Conservation (phyloP, 306 rosid species). For the Luffa acutangula region DNA sequence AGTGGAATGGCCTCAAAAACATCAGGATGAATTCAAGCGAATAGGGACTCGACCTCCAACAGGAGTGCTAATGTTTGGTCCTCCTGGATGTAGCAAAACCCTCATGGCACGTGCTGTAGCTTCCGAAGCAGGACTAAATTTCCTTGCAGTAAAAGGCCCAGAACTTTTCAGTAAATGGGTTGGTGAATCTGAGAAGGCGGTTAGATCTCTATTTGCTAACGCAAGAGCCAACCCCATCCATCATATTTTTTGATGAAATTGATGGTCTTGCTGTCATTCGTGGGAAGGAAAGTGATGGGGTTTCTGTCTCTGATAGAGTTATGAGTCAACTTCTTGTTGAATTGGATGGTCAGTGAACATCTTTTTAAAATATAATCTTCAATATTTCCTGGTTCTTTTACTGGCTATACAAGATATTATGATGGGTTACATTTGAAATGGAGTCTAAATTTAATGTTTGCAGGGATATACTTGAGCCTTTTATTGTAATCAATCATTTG, state of each 20-base stretch:
- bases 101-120: conserved; percentile 96
- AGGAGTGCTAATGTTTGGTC: conserved; percentile 78
- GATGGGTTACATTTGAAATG: neutral
- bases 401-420: neutral
- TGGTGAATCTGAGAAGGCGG: conserved; percentile 99
- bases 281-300: conserved; percentile 81
- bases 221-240: conserved; percentile 95
- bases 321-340: conserved; percentile 90
- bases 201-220: conserved; percentile 75
- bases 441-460: neutral
- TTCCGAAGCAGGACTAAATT: conserved; percentile 77
- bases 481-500: neutral
- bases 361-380: neutral
- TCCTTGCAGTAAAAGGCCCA: conserved; percentile 93
- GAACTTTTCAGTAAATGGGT: conserved; percentile 98
- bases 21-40: conserved; percentile 66
- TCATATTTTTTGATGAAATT: conserved; percentile 81
- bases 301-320: conserved; percentile 87
- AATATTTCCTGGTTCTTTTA: neutral
- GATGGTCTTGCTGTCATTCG: conserved; percentile 78
- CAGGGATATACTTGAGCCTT: neutral
- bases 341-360: conserved; percentile 64
- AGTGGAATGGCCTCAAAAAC: conserved; percentile 89
- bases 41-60: conserved; percentile 80
- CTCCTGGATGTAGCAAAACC: conserved; percentile 99